phyloP scores from a whole-genome alignment of 306 rosid genomes.

The Purshia tridentata region DNA sequence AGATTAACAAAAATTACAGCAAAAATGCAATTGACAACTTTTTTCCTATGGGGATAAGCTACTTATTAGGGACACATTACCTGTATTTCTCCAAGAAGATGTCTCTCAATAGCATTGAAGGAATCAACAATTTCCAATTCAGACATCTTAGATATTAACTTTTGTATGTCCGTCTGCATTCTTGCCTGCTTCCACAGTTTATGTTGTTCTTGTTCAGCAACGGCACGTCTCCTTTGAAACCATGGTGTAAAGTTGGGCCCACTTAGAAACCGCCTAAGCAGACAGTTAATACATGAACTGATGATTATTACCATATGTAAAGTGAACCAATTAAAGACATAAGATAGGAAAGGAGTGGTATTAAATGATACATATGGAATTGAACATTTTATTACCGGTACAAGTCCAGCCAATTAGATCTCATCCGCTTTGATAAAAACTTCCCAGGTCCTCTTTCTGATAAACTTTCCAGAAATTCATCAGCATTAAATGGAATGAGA shows the following conservation, averaged over 20 bases:
- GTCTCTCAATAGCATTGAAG: slow-evolving; percentile 70
- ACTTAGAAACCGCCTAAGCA: slow-evolving; percentile 68
- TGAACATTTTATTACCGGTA: slow-evolving; percentile 53
- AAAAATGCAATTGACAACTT: no score
- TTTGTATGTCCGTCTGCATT: slow-evolving; percentile 62
- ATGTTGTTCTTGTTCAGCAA: slow-evolving; percentile 80
- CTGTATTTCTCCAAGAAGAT: slow-evolving; percentile 67
- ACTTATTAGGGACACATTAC: slow-evolving; percentile 31
- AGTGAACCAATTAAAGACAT: not conserved
- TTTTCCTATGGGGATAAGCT: not conserved
- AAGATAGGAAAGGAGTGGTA: slow-evolving; percentile 13
- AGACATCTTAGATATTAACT: slow-evolving; percentile 57
- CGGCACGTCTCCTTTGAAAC: slow-evolving; percentile 76
- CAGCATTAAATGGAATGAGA: slow-evolving; percentile 58
- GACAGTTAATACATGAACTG: slow-evolving; percentile 19
- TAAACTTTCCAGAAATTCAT: slow-evolving; percentile 70
- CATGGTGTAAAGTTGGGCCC: slow-evolving; percentile 89
- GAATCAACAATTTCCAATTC: slow-evolving; percentile 81
- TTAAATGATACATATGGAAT: slow-evolving; percentile 9
- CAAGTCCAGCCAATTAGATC: slow-evolving; percentile 83
- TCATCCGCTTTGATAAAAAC: slow-evolving; percentile 82
- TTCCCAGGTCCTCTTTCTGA: slow-evolving; percentile 89
- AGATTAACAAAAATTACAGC: no score
- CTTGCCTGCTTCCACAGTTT: slow-evolving; percentile 86
- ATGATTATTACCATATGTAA: not conserved